A percentile compares a stretch with the other conserved stretches of the same genome.
These are phyloP conservation scores for Gamsiella multidivaricata DNA, from an alignment of 192 early-diverging fungal genomes.

Conservation along the genomic window DNA sequence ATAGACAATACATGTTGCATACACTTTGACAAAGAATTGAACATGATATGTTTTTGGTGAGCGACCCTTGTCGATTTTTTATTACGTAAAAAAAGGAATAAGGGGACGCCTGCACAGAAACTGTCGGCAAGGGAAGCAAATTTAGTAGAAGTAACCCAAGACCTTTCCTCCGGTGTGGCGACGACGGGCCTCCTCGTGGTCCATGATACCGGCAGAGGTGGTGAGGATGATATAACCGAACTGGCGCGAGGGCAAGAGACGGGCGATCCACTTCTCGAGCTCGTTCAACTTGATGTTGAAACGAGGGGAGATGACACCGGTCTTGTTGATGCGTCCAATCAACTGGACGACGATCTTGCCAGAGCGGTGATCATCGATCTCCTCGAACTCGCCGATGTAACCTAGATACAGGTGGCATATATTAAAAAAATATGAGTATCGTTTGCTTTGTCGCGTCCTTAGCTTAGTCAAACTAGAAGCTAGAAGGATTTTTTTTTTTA, in stretches of 20 bases:
- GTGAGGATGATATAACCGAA: slow-evolving; percentile 94
- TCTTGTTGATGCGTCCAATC: slow-evolving; percentile 99
- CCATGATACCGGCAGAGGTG: slow-evolving; percentile 98
- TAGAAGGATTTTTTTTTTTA: too few relatives aligned
- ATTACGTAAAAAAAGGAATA: not conserved
- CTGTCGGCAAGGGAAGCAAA: too few relatives aligned
- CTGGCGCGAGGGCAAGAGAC: slow-evolving; percentile 98
- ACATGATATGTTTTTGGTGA: too few relatives aligned
- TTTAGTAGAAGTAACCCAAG: slow-evolving; percentile 80
- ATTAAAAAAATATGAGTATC: not conserved
- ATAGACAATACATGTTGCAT: too few relatives aligned
- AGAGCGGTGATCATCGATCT: slow-evolving; percentile 97
- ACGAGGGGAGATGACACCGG: slow-evolving; percentile 98
- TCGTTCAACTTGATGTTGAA: slow-evolving; percentile 96
- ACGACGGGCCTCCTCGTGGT: slow-evolving; percentile 98
- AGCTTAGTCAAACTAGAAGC: too few relatives aligned
- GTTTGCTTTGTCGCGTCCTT: too few relatives aligned
- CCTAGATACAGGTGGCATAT: slow-evolving; percentile 57
- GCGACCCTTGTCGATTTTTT: not conserved
- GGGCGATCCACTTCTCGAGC: slow-evolving; percentile 96
- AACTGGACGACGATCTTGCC: slow-evolving; percentile 99
- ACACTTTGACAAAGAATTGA: too few relatives aligned
- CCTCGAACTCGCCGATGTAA: slow-evolving; percentile 99
- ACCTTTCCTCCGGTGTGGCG: slow-evolving; percentile 98
- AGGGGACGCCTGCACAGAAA: not conserved